Evolutionary conservation across 805 yeast species (phyloP).

Genomic region (Candida tallmaniae): DNA sequence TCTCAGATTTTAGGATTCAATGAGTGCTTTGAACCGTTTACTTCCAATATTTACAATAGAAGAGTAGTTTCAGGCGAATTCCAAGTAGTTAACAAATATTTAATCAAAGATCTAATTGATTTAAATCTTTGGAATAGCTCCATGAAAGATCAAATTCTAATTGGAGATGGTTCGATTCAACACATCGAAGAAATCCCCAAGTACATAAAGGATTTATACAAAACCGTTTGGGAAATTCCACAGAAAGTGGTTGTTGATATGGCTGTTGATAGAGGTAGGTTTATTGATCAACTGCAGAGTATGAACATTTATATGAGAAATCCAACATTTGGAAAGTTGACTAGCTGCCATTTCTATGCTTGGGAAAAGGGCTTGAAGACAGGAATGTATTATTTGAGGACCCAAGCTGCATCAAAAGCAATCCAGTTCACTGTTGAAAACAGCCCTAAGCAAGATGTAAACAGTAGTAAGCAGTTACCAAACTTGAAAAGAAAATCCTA

Average conservation of each 20-base stretch:
- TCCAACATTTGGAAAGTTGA: slow-evolving; percentile 36
- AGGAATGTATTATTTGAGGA: slow-evolving; percentile 37
- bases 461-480: slow-evolving; percentile 1
- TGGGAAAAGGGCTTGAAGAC: slow-evolving; percentile 38
- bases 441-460: slow-evolving; percentile 9
- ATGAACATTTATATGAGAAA: slow-evolving; percentile 36
- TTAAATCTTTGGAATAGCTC: slow-evolving; percentile 79
- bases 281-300: slow-evolving; percentile 52
- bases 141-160: slow-evolving; percentile 72
- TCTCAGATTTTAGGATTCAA: slow-evolving; percentile 91
- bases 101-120: slow-evolving; percentile 75
- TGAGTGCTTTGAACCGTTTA: slow-evolving; percentile 95
- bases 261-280: slow-evolving; percentile 76
- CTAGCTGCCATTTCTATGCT: slow-evolving; percentile 41
- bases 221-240: slow-evolving; percentile 95
- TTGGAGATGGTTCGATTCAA: slow-evolving; percentile 84
- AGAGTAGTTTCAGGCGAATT: slow-evolving; percentile 91
- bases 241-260: slow-evolving; percentile 81
- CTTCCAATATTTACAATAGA: slow-evolving; percentile 87
- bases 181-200: slow-evolving; percentile 67
- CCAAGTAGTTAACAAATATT: slow-evolving; percentile 85
- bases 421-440: slow-evolving; percentile 31
- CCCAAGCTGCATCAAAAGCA: slow-evolving; percentile 36
- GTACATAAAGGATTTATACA: slow-evolving; percentile 72
- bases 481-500: slow-evolving; percentile 21